phyloP scores from a whole-genome alignment of 1,284 basidiomycete genomes.

The Cutaneotrichosporon sp. region DNA sequence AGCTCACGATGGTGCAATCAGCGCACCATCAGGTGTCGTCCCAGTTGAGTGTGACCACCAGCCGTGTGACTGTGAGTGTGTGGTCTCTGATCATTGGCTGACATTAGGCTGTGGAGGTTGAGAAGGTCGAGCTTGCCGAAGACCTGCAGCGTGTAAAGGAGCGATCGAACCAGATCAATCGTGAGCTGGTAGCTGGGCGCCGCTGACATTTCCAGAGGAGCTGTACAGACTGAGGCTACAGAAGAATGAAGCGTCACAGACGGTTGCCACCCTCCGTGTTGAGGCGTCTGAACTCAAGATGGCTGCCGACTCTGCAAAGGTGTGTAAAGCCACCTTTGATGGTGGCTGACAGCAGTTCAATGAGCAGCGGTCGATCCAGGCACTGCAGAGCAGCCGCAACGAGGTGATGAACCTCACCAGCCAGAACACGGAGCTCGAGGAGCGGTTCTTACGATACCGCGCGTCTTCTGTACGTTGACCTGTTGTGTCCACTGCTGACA shows the following conservation, averaged over 20 bases:
- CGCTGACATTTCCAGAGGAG: constrained; percentile 33
- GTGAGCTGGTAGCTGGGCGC: constrained; percentile 24
- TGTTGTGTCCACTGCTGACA: neutral
- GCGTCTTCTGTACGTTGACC: constrained; percentile 31
- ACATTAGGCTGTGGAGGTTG: constrained; percentile 35
- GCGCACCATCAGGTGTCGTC: constrained; percentile 29
- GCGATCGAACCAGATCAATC: constrained; percentile 25
- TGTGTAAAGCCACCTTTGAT: constrained; percentile 2
- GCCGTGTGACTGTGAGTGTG: constrained; percentile 32
- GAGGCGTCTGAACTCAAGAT: constrained; percentile 82
- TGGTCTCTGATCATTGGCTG: neutral
- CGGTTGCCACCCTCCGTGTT: constrained; percentile 78
- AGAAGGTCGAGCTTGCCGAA: constrained; percentile 43
- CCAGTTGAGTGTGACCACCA: constrained; percentile 35
- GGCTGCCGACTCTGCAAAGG: constrained; percentile 48
- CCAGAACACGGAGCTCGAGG: constrained; percentile 35
- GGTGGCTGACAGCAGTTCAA: constrained; percentile 33
- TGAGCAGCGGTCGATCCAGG: constrained; percentile 34
- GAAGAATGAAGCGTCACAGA: constrained; percentile 49
- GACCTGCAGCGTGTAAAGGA: constrained; percentile 39
- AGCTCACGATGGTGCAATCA: constrained; percentile 38
- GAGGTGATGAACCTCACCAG: constrained; percentile 37
- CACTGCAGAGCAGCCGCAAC: constrained; percentile 33
- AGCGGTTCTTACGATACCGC: constrained; percentile 39
- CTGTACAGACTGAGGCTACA: constrained; percentile 37